Conservation (phyloP, 257 asterid species). For the Nicotiana tomentosiformis region DNA sequence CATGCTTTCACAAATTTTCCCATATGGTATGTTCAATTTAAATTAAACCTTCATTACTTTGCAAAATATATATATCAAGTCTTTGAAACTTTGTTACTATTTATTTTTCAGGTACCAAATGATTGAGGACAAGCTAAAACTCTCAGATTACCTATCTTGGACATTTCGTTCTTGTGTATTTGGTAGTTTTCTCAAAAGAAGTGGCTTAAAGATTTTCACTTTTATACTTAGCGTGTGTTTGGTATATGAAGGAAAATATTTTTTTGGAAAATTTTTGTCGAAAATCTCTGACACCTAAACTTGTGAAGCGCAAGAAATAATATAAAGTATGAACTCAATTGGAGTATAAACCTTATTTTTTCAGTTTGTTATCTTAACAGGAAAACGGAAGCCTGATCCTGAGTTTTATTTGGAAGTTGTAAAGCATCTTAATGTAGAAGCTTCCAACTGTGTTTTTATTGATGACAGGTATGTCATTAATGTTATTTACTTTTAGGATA, state of each 20-base stretch:
- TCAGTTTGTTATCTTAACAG: constrained; percentile 27
- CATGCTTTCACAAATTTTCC: constrained; percentile 90
- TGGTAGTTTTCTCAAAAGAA: constrained; percentile 35
- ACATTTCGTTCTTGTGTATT: constrained; percentile 88
- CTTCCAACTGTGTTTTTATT: constrained; percentile 59
- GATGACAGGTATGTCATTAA: constrained; percentile 67
- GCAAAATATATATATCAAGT: background rate
- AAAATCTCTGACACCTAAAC: background rate
- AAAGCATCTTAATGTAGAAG: constrained; percentile 59
- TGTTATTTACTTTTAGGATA: background rate
- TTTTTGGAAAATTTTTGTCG: too few species aligned
- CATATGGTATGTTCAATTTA: constrained; percentile 44
- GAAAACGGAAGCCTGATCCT: constrained; percentile 87
- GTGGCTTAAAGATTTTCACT: background rate
- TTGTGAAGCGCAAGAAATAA: background rate
- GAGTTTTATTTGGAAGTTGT: constrained; percentile 56
- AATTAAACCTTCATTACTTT: too few species aligned
- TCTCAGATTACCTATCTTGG: constrained; percentile 83
- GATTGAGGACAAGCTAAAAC: constrained; percentile 78
- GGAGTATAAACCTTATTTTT: background rate
- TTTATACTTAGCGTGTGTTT: background rate
- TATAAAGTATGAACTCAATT: background rate
- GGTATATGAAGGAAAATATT: too few species aligned
- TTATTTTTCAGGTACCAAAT: constrained; percentile 59
- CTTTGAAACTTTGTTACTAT: background rate